Percentiles rank a stretch among this genome's conserved stretches.
These are phyloP conservation scores for Nannochloropsis salina DNA, from an alignment of 108 stramenopile species.

Conservation along the genomic window DNA sequence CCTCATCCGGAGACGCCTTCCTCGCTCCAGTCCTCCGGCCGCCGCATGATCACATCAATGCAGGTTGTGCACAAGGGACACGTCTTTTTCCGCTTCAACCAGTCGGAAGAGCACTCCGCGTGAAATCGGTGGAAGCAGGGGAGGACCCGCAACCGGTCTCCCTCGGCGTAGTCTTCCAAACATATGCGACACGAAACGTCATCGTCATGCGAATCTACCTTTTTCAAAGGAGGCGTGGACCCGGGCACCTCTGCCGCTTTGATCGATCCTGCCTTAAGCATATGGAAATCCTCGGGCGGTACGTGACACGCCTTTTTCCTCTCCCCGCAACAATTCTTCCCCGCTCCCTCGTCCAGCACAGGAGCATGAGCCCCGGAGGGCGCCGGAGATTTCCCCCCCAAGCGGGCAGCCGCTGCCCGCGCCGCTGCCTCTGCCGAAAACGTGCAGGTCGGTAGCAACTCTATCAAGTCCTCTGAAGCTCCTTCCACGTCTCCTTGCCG, in stretches of 20 bases:
- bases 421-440: neutral
- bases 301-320: too few relatives aligned
- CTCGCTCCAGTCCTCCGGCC: neutral
- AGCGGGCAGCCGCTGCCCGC: neutral
- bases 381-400: neutral
- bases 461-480: neutral
- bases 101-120: neutral
- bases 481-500: neutral
- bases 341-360: too few relatives aligned
- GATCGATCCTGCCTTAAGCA: neutral
- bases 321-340: too few relatives aligned
- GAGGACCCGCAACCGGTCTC: neutral
- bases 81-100: neutral
- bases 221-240: neutral
- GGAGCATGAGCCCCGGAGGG: too few relatives aligned
- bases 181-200: constrained; percentile 14
- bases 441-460: neutral
- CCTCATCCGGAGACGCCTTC: neutral
- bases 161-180: constrained; percentile 1
- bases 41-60: constrained; percentile 7
- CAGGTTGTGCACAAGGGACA: neutral
- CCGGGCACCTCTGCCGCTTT: neutral
- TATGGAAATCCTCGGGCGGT: too few relatives aligned
- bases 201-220: neutral
- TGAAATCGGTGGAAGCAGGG: constrained; percentile 21